A percentile compares a stretch with the other conserved stretches of the same genome.
Evolutionary conservation across 371 early-diverging fungal species (phyloP).

Genomic region (Mucor ambiguus): DNA sequence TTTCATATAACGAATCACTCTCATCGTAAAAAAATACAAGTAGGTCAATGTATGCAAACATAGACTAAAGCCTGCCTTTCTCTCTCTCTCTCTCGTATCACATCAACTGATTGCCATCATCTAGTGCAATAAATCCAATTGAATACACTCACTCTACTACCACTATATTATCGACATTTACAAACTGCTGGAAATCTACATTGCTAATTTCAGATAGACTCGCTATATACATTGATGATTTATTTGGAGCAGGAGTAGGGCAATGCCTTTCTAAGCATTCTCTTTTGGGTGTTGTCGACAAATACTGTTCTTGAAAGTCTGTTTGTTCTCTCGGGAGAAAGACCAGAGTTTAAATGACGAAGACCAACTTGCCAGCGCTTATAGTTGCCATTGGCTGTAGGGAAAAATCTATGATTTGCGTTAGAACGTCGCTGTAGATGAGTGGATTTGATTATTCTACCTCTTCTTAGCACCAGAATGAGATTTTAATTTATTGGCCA

Average conservation of each 20-base stretch:
- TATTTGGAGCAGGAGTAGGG: slow-evolving; percentile 42
- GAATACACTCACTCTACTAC: neutral
- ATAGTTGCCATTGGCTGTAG: slow-evolving; percentile 47
- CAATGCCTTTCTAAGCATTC: slow-evolving; percentile 48
- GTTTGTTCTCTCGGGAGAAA: slow-evolving; percentile 50
- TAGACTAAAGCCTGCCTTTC: too few species aligned
- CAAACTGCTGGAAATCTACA: neutral
- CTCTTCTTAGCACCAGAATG: slow-evolving; percentile 58
- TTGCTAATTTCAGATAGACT: neutral
- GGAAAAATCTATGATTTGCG: slow-evolving; percentile 37
- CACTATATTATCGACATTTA: neutral
- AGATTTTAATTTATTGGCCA: slow-evolving; percentile 51
- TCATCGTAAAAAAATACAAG: neutral
- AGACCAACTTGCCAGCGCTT: slow-evolving; percentile 56
- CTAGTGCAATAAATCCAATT: neutral
- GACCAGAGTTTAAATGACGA: slow-evolving; percentile 51
- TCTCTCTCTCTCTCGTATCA: neutral
- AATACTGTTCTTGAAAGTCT: slow-evolving; percentile 40
- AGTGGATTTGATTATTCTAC: slow-evolving; percentile 9
- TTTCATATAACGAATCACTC: neutral
- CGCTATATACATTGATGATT: neutral
- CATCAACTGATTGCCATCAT: too few species aligned
- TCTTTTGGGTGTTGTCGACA: slow-evolving; percentile 47
- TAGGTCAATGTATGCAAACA: neutral
- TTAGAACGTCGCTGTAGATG: neutral